These are phyloP conservation scores for Babesia sp. DNA, from an alignment of 169 alveolate species.

Conservation along the genomic window DNA sequence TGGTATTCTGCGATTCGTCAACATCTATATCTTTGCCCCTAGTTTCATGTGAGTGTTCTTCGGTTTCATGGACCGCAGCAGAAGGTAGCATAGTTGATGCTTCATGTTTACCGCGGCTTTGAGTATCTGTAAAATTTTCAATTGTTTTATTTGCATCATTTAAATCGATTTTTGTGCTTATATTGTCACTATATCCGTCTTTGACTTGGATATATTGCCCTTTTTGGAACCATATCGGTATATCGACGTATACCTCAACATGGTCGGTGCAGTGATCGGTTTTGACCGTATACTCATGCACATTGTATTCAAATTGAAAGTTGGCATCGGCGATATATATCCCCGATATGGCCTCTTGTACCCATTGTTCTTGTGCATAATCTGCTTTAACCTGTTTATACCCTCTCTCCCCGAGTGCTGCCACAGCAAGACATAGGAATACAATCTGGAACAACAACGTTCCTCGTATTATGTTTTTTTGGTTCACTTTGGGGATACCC, in stretches of 20 bases:
- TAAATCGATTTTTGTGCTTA: not conserved
- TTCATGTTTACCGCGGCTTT: too few species aligned
- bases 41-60: too few species aligned
- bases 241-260: conserved; percentile 20
- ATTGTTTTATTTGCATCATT: not conserved
- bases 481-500: not conserved
- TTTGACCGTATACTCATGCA: conserved; percentile 24
- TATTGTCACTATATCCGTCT: not conserved
- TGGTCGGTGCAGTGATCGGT: conserved; percentile 15
- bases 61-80: too few species aligned
- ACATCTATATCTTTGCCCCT: not conserved
- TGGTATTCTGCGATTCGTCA: not conserved
- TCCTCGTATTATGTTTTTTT: not conserved
- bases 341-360: conserved; percentile 5
- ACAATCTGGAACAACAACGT: not conserved
- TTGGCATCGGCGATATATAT: conserved; percentile 28
- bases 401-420: not conserved
- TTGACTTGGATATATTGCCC: not conserved
- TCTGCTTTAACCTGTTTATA: not conserved
- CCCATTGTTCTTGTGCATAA: not conserved
- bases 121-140: not conserved
- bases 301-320: conserved; percentile 17
- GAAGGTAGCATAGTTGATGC: too few species aligned
- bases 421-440: not conserved
- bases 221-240: conserved; percentile 37